Percentiles rank a stretch among this genome's conserved stretches.
These are phyloP conservation scores for Coemansia sp. DNA, from an alignment of 192 early-diverging fungal species.

Conservation along the genomic window DNA sequence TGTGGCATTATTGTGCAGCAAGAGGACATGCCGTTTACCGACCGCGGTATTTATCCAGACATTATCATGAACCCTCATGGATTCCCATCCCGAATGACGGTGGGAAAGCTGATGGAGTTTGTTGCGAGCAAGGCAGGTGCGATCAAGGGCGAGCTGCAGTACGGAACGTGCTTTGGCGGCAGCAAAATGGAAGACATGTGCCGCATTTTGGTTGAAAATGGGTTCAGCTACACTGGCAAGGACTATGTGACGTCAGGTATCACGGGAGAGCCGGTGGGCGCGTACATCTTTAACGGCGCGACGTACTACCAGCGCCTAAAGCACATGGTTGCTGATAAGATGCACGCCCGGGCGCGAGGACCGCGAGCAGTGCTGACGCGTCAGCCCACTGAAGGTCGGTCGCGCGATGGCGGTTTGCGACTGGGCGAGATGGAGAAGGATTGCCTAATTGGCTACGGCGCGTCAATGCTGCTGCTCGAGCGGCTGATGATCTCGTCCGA, in stretches of 20 bases:
- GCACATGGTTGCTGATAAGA: conserved; percentile 99
- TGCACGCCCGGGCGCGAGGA: conserved; percentile 92
- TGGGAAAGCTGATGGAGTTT: conserved; percentile 98
- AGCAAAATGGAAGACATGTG: conserved; percentile 97
- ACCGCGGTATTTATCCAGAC: conserved; percentile 87
- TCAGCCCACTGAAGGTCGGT: conserved; percentile 97
- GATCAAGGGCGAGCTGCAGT: conserved; percentile 85
- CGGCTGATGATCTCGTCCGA: conserved; percentile 91
- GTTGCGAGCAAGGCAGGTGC: conserved; percentile 95
- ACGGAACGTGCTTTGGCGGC: conserved; percentile 95
- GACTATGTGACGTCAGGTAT: conserved; percentile 92
- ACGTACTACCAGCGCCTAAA: conserved; percentile 98
- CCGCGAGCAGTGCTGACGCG: conserved; percentile 88
- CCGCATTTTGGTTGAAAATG: conserved; percentile 83
- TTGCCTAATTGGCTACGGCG: conserved; percentile 96
- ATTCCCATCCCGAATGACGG: conserved; percentile 98
- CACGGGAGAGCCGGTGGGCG: conserved; percentile 86
- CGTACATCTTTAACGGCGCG: conserved; percentile 96
- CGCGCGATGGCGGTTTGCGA: conserved; percentile 94
- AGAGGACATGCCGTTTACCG: conserved; percentile 97
- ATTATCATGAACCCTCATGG: conserved; percentile 99
- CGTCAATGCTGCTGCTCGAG: conserved; percentile 89
- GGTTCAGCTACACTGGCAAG: conserved; percentile 96
- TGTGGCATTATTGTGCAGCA: conserved; percentile 95
- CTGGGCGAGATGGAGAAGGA: conserved; percentile 99